A percentile compares a stretch with the other conserved stretches of the same genome.
Conservation (phyloP, 1,139 yeast genomes). For the Scheffersomyces lignicola region DNA sequence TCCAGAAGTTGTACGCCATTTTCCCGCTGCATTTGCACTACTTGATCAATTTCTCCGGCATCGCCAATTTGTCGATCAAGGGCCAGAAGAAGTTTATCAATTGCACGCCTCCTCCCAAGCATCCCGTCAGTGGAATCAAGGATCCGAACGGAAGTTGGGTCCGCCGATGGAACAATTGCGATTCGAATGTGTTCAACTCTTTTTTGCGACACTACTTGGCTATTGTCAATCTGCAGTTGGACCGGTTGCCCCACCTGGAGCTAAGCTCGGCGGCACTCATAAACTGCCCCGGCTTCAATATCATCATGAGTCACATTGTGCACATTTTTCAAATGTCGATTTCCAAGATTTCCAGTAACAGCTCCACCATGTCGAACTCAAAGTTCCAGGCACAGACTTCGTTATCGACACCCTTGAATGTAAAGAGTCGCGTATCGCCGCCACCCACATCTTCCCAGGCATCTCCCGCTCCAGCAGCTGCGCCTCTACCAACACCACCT, state of each 20-base stretch:
- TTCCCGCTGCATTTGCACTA: conserved; percentile 45
- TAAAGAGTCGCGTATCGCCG: conserved; percentile 1
- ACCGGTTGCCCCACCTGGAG: conserved; percentile 1
- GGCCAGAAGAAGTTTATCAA: conserved; percentile 31
- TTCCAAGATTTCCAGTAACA: conserved; percentile 27
- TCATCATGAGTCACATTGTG: conserved; percentile 37
- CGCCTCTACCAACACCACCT: conserved; percentile 10
- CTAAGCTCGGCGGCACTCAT: conserved; percentile 11
- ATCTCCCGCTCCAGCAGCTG: conserved; percentile 10
- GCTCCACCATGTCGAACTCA: conserved; percentile 8
- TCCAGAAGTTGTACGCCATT: conserved; percentile 12
- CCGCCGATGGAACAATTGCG: conserved; percentile 48
- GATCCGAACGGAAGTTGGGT: conserved; percentile 74
- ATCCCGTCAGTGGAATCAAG: conserved; percentile 55
- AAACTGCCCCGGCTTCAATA: conserved; percentile 36
- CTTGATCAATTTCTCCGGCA: conserved; percentile 37
- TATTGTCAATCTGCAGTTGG: conserved; percentile 10
- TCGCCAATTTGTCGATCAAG: conserved; percentile 18
- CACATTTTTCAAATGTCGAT: conserved; percentile 39
- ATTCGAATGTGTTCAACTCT: conserved; percentile 70
- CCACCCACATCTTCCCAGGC: conserved; percentile 3
- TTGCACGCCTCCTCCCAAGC: conserved; percentile 49
- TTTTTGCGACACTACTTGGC: conserved; percentile 66
- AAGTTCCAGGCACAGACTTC: conserved; percentile 1
- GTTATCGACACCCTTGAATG: conserved; percentile 1